These are phyloP conservation scores for Paraconiothyrium brasiliense DNA, from an alignment of 2,329 filamentous ascomycete genomes.

Conservation along the genomic window DNA sequence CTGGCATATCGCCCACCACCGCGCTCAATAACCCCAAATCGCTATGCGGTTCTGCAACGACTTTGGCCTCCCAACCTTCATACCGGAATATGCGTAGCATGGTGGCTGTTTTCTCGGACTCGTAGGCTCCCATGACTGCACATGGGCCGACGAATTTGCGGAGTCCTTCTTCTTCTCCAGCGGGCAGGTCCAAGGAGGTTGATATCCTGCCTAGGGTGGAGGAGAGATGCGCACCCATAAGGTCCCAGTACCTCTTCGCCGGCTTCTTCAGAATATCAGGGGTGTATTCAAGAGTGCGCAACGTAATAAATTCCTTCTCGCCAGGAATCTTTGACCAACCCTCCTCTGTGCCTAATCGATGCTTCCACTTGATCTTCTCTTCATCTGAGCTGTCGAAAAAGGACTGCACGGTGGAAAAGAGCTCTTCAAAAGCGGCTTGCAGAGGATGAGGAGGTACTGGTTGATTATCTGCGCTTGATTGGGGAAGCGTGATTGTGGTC, in stretches of 20 bases:
- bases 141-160: conserved; percentile 40
- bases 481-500: conserved; percentile 47
- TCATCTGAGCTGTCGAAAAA: conserved; percentile 42
- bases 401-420: conserved; percentile 41
- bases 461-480: conserved; percentile 8
- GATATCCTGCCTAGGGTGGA: conserved; percentile 37
- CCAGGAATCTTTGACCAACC: conserved; percentile 47
- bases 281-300: conserved; percentile 43
- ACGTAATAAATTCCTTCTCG: conserved; percentile 52
- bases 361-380: conserved; percentile 43
- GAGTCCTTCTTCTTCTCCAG: conserved; percentile 27
- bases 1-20: conserved; percentile 48
- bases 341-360: conserved; percentile 47
- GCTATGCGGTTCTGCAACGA: conserved; percentile 49
- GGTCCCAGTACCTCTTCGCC: conserved; percentile 45
- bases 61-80: conserved; percentile 45
- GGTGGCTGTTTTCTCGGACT: conserved; percentile 41
- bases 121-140: conserved; percentile 27
- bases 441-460: conserved; percentile 36
- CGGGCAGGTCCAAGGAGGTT: conserved; percentile 29
- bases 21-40: conserved; percentile 47
- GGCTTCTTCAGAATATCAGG: conserved; percentile 42
- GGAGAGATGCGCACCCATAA: conserved; percentile 40
- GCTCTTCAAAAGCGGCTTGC: conserved; percentile 37
- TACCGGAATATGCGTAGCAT: conserved; percentile 51